These are phyloP conservation scores for Santalum album DNA, from an alignment of 164 flowering plant species.

Conservation along the genomic window DNA sequence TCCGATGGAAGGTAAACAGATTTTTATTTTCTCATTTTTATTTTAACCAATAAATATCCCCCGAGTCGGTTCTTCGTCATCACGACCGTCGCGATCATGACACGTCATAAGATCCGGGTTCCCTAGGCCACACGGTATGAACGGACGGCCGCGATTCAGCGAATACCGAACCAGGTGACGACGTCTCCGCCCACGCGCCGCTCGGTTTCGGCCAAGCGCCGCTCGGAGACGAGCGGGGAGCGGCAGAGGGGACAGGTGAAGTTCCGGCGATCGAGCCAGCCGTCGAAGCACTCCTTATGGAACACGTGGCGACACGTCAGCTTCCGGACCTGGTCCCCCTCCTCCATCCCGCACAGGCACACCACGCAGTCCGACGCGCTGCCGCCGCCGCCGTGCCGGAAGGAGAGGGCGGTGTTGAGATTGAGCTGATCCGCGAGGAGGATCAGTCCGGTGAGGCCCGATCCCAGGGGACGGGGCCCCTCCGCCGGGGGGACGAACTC, in stretches of 20 bases:
- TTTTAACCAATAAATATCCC: background rate
- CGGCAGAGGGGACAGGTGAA: conserved; percentile 78
- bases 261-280: conserved; percentile 58
- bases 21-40: too few relatives aligned
- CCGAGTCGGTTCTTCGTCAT: background rate
- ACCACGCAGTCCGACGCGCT: conserved; percentile 42
- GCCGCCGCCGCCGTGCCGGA: conserved; percentile 10
- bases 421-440: conserved; percentile 45
- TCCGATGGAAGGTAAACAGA: too few relatives aligned
- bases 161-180: conserved; percentile 25
- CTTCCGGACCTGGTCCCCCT: conserved; percentile 53
- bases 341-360: conserved; percentile 39
- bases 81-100: background rate
- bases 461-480: conserved; percentile 19
- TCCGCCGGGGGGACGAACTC: conserved; percentile 9
- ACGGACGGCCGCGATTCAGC: conserved; percentile 8
- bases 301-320: conserved; percentile 68
- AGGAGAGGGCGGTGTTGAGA: conserved; percentile 27
- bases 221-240: conserved; percentile 23
- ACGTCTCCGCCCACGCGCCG: conserved; percentile 25
- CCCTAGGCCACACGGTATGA: too few relatives aligned
- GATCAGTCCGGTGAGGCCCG: conserved; percentile 38
- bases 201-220: conserved; percentile 14
- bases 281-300: conserved; percentile 63
- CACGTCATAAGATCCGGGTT: too few relatives aligned